A percentile compares a stretch with the other conserved stretches of the same genome.
phyloP scores from a whole-genome alignment of 2,329 filamentous ascomycete genomes.

The Penicillium sp. region DNA sequence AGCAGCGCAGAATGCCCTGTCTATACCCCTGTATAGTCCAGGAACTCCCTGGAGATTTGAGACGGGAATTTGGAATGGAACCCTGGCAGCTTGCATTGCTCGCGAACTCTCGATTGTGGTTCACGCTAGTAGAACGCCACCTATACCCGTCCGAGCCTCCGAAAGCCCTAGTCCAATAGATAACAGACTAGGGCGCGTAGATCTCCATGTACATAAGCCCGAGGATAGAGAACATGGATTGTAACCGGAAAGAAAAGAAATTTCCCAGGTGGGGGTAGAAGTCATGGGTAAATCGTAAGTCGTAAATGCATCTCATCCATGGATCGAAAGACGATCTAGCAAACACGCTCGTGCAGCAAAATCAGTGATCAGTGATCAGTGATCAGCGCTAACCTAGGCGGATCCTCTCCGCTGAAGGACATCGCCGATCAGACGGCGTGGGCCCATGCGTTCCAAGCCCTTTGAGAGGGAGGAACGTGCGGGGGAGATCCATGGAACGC shows the following conservation, averaged over 20 bases:
- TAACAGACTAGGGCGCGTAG: neutral
- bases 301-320: neutral
- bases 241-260: neutral
- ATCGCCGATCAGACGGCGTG: conserved; percentile 59
- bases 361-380: neutral
- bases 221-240: neutral
- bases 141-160: conserved; percentile 1
- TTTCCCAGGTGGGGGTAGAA: neutral
- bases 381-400: conserved; percentile 19
- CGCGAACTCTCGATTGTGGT: neutral
- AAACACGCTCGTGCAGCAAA: neutral
- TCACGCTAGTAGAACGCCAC: neutral
- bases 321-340: neutral
- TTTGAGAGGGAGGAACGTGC: conserved; percentile 50
- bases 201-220: too few relatives aligned
- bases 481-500: conserved; percentile 51
- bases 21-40: conserved; percentile 6
- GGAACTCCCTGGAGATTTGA: neutral
- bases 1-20: conserved; percentile 7
- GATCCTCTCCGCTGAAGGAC: conserved; percentile 55
- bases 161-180: conserved; percentile 9
- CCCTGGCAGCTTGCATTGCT: neutral
- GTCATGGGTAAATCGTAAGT: conserved; percentile 1
- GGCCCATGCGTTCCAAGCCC: conserved; percentile 59
- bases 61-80: too few relatives aligned